Evolutionary conservation across 2,329 filamentous ascomycete genomes (phyloP).

Genomic region (Stromatinia cepivora): DNA sequence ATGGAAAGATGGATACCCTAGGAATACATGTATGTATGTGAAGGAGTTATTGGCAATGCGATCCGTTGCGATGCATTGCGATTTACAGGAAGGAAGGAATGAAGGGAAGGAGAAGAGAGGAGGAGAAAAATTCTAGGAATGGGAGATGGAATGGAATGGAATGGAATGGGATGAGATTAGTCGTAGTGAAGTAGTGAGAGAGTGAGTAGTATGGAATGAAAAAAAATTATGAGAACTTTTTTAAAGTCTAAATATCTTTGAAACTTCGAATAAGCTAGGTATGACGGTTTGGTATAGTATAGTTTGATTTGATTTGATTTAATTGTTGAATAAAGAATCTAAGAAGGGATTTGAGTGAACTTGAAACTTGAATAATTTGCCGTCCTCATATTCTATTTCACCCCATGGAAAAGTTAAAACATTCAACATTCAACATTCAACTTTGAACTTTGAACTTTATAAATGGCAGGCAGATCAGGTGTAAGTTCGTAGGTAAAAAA

Average conservation of each 20-base stretch:
- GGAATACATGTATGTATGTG: neutral
- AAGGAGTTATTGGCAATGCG: neutral
- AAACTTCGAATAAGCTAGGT: too few relatives aligned
- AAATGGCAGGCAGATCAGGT: too few relatives aligned
- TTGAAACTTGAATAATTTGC: too few relatives aligned
- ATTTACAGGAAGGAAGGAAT: neutral
- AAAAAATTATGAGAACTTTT: neutral
- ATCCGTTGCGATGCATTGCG: neutral
- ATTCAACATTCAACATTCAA: too few relatives aligned
- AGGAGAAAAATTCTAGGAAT: neutral
- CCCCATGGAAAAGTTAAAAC: too few relatives aligned
- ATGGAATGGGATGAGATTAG: neutral
- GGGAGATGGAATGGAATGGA: neutral
- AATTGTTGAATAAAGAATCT: too few relatives aligned
- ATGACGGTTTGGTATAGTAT: too few relatives aligned
- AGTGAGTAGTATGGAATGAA: neutral
- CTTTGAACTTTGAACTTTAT: too few relatives aligned
- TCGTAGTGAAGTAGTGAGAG: neutral
- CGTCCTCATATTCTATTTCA: too few relatives aligned
- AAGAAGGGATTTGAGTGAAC: too few relatives aligned
- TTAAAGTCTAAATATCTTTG: neutral
- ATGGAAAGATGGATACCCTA: slow-evolving; percentile 20
- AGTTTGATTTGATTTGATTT: too few relatives aligned
- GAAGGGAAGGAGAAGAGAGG: neutral
- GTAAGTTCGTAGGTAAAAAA: too few relatives aligned